Conservation (phyloP, 495 filamentous ascomycete genomes). For the Penicillium pancosmium region DNA sequence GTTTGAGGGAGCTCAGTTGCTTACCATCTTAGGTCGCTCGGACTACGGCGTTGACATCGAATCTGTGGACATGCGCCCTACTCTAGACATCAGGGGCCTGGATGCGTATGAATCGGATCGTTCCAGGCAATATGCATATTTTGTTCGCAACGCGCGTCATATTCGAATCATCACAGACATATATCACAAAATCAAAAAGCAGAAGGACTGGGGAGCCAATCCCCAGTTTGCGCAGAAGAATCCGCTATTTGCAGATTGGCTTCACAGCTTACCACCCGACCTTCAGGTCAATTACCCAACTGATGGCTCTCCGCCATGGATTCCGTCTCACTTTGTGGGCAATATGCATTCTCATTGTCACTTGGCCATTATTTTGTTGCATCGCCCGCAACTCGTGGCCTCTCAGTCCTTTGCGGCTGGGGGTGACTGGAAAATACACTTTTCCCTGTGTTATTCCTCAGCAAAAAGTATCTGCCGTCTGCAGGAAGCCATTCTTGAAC, state of each 20-base stretch:
- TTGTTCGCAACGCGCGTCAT: slow-evolving; percentile 74
- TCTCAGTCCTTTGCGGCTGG: slow-evolving; percentile 73
- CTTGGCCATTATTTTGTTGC: slow-evolving; percentile 82
- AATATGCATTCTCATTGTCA: slow-evolving; percentile 95
- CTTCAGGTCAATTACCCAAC: slow-evolving; percentile 76
- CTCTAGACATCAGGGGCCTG: slow-evolving; percentile 61
- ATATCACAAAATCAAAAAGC: slow-evolving; percentile 77
- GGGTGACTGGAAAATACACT: slow-evolving; percentile 83
- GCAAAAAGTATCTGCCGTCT: slow-evolving; percentile 87
- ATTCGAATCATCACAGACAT: slow-evolving; percentile 75
- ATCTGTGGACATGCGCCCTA: slow-evolving; percentile 75
- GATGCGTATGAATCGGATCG: slow-evolving; percentile 78
- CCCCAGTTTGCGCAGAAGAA: slow-evolving; percentile 81
- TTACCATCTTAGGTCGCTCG: slow-evolving; percentile 63
- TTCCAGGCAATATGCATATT: slow-evolving; percentile 80
- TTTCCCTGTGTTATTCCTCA: slow-evolving; percentile 82
- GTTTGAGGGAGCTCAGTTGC: background rate
- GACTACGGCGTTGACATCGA: slow-evolving; percentile 76
- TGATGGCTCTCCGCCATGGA: slow-evolving; percentile 80
- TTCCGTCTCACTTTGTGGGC: slow-evolving; percentile 86
- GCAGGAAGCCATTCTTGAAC: slow-evolving; percentile 81
- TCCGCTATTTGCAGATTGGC: slow-evolving; percentile 72
- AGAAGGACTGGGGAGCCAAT: slow-evolving; percentile 88
- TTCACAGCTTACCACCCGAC: slow-evolving; percentile 75
- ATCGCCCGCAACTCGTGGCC: slow-evolving; percentile 81